Percentiles rank a stretch among this genome's conserved stretches.
These are phyloP conservation scores for Phytopythium mirpurense DNA, from an alignment of 352 stramenopile genomes.

Conservation along the genomic window DNA sequence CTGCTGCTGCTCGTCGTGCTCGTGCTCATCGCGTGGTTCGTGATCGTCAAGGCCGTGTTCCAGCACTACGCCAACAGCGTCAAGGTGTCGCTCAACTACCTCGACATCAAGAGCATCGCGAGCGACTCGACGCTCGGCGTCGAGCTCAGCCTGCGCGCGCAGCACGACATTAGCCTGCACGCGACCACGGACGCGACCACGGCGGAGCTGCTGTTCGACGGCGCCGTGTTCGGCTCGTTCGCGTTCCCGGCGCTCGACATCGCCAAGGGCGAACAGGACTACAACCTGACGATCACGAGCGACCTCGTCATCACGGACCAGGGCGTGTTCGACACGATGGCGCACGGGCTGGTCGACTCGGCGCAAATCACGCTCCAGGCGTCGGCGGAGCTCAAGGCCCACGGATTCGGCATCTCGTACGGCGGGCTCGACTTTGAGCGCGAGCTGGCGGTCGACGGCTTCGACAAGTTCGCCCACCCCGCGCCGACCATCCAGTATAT, in stretches of 20 bases:
- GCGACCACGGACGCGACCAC: slow-evolving; percentile 49
- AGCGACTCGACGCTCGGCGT: slow-evolving; percentile 32
- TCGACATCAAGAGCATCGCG: slow-evolving; percentile 49
- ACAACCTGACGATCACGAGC: slow-evolving; percentile 45
- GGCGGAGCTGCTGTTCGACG: slow-evolving; percentile 35
- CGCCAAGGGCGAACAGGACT: slow-evolving; percentile 34
- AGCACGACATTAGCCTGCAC: slow-evolving; percentile 35
- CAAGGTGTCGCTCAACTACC: slow-evolving; percentile 51
- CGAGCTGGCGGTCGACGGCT: slow-evolving; percentile 32
- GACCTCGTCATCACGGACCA: slow-evolving; percentile 30
- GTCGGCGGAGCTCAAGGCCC: slow-evolving; percentile 30
- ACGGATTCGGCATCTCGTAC: slow-evolving; percentile 43
- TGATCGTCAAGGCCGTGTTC: slow-evolving; percentile 48
- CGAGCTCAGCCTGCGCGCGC: slow-evolving; percentile 47
- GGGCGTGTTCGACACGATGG: slow-evolving; percentile 38
- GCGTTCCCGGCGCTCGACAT: slow-evolving; percentile 51
- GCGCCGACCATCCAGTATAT: slow-evolving; percentile 51
- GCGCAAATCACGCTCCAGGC: slow-evolving; percentile 31
- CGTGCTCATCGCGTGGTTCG: slow-evolving; percentile 63
- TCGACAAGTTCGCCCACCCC: slow-evolving; percentile 53
- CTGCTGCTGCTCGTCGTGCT: slow-evolving; percentile 35
- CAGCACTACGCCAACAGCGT: slow-evolving; percentile 58
- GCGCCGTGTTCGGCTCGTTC: slow-evolving; percentile 36
- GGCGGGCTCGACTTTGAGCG: slow-evolving; percentile 43
- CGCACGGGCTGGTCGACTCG: slow-evolving; percentile 27